Conservation (phyloP, 805 yeast genomes). For the Candida manassasensis region DNA sequence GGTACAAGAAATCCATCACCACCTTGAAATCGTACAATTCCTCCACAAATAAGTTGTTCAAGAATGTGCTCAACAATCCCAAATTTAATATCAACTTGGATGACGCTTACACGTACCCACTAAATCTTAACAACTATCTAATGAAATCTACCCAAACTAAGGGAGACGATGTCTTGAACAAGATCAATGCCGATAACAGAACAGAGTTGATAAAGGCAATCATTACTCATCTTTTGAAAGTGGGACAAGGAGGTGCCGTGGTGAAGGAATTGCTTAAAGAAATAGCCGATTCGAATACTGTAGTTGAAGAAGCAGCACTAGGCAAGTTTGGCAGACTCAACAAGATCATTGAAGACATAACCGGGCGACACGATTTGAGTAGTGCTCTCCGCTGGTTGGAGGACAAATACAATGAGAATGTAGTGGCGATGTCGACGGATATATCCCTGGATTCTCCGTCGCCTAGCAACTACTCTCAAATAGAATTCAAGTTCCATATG, state of each 20-base stretch:
- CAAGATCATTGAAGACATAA: slow-evolving; percentile 31
- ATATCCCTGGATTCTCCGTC: slow-evolving; percentile 4
- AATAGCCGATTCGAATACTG: slow-evolving; percentile 12
- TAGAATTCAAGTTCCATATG: slow-evolving; percentile 38
- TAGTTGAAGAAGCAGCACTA: slow-evolving; percentile 22
- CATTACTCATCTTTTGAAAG: slow-evolving; percentile 34
- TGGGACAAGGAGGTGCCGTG: slow-evolving; percentile 31
- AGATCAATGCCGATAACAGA: slow-evolving; percentile 20
- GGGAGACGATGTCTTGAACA: slow-evolving; percentile 8
- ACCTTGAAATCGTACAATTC: slow-evolving; percentile 32
- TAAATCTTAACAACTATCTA: slow-evolving; percentile 27
- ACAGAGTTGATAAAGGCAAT: slow-evolving; percentile 32
- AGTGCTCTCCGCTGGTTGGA: slow-evolving; percentile 32
- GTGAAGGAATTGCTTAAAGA: slow-evolving; percentile 27
- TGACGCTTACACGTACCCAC: slow-evolving; percentile 38
- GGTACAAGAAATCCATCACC: slow-evolving; percentile 35
- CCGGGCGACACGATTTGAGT: slow-evolving; percentile 26
- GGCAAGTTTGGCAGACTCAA: slow-evolving; percentile 24
- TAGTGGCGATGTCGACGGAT: background rate
- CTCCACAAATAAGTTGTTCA: slow-evolving; percentile 28
- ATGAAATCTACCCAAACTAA: slow-evolving; percentile 5
- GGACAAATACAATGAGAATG: slow-evolving; percentile 15
- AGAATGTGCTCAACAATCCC: slow-evolving; percentile 26
- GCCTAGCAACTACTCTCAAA: background rate
- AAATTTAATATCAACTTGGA: slow-evolving; percentile 29